These are phyloP conservation scores for Pseudogymnoascus sp. DNA, from an alignment of 2,329 filamentous ascomycete genomes.

Conservation along the genomic window DNA sequence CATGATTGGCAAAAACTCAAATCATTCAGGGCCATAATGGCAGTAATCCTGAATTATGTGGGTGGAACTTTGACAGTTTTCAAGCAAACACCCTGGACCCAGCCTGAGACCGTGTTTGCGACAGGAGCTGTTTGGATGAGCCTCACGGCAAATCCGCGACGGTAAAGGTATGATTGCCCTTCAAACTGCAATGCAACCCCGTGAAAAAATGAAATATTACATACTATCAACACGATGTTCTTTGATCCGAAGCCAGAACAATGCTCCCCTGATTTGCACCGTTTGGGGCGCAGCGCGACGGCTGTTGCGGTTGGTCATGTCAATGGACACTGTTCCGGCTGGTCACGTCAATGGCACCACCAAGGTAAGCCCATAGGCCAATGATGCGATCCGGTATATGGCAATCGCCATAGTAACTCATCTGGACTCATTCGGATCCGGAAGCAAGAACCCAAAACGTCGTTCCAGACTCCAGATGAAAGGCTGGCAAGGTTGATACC, in stretches of 20 bases:
- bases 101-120: conserved; percentile 2
- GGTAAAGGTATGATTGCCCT: neutral
- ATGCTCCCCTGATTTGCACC: neutral
- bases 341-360: neutral
- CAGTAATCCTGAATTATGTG: neutral
- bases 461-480: neutral
- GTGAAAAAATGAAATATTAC: neutral
- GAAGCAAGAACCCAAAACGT: neutral
- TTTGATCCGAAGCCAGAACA: conserved; percentile 1
- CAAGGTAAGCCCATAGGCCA: too few relatives aligned
- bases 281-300: conserved; percentile 2
- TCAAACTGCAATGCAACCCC: conserved; percentile 8
- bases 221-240: neutral
- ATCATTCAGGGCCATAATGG: neutral
- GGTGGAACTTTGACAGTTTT: conserved; percentile 7
- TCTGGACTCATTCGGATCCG: neutral
- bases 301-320: neutral
- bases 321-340: neutral
- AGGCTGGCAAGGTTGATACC: neutral
- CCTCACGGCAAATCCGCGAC: neutral
- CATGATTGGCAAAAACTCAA: neutral
- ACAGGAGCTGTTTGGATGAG: conserved; percentile 1
- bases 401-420: neutral
- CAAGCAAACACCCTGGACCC: conserved; percentile 7
- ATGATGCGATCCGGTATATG: neutral